Base-by-base conservation (phyloP, 202 grass and related monocot species). In the Miscanthus sacchariflorus region DNA sequence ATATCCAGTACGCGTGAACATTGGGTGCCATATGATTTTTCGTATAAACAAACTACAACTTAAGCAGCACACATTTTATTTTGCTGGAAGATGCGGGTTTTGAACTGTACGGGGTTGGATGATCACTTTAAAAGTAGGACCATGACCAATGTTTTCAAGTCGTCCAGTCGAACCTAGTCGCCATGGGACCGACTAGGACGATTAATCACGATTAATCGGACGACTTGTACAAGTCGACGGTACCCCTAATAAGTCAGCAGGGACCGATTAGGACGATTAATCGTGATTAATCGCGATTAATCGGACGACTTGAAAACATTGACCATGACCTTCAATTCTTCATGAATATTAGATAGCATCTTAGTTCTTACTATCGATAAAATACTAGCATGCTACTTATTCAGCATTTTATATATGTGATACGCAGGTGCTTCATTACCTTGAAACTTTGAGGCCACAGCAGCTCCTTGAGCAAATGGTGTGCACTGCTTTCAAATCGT, bases 381-480 rank as follows among this genome's bases (percentile, higher is more conserved):
- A 66, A 69, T 77, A 18, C 3, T 58, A 68, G 24, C 36, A 18
- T 81, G 44, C 66, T 78, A 15, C 63, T 56, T 59, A 39, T 76
- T 48, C 36, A 75, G 19, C 44, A 69, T 88, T 85, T 15, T 56
- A 56, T 88, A 72, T 74, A 71, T 42, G 44, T 85, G 30, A 39
- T 75, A 48, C 68, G 11, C 85, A 96, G 96, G 85, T 99, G 80
- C 76, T 99, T 86, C 96, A 99, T 92, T 99, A 99, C 85, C 89
- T 99, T 79, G 96, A 99, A 92, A 99, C 94, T 90, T 92, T 99
- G 88, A 90, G 91, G 67, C 96, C 96, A 44, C 91, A 90, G 33
- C 94, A 95, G 77, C 88, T 96, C 61, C 92, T 99, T 89, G 94
- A 96, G 84, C 96, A 99, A 90, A 99, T 99, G 92, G 72, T 99